These are phyloP conservation scores for Nakaseomyces uthaithaninus DNA, from an alignment of 1,139 yeast genomes.

Conservation along the genomic window DNA sequence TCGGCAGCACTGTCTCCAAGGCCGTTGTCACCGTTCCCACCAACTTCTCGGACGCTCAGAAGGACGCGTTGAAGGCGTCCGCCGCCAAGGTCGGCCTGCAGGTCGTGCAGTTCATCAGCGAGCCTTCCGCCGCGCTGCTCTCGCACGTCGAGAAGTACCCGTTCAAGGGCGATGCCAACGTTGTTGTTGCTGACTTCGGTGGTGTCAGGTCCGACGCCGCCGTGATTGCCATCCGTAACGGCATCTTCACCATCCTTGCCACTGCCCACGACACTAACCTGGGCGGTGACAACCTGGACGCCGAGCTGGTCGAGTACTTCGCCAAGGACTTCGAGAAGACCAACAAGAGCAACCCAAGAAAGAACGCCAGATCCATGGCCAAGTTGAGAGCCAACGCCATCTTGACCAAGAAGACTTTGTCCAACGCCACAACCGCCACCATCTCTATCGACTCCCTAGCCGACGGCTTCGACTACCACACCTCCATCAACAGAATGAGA, in stretches of 20 bases:
- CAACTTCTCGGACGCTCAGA: constrained; percentile 70
- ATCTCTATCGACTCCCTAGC: constrained; percentile 93
- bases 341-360: constrained; percentile 71
- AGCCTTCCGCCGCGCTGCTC: constrained; percentile 86
- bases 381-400: constrained; percentile 81
- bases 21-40: constrained; percentile 90
- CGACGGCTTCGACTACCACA: constrained; percentile 88
- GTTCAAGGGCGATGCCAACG: constrained; percentile 62
- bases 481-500: constrained; percentile 88
- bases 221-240: constrained; percentile 76
- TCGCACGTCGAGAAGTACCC: constrained; percentile 52
- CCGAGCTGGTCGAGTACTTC: constrained; percentile 69
- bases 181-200: constrained; percentile 94
- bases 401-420: constrained; percentile 81
- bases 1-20: constrained; percentile 74
- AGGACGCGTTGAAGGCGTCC: constrained; percentile 51
- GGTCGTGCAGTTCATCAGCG: constrained; percentile 81
- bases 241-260: constrained; percentile 79
- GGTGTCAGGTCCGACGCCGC: constrained; percentile 97
- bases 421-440: constrained; percentile 81
- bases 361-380: constrained; percentile 76
- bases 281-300: constrained; percentile 86
- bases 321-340: constrained; percentile 94
- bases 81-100: constrained; percentile 68
- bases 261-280: constrained; percentile 76